Evolutionary conservation across 2,329 filamentous ascomycete genomes (phyloP).

Genomic region (Xylaria sp.): DNA sequence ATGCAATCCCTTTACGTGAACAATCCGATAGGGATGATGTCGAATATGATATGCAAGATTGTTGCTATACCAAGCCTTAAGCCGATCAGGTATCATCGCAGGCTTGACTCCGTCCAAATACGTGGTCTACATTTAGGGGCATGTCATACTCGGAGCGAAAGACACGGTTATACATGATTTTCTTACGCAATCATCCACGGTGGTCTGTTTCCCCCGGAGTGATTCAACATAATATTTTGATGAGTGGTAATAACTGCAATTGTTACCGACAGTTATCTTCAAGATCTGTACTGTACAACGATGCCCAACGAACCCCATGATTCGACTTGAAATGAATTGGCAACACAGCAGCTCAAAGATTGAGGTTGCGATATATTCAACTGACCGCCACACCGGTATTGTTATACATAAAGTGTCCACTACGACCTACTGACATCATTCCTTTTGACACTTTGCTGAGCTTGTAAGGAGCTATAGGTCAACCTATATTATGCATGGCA

Average conservation of each 20-base stretch:
- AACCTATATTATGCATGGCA: slow-evolving; percentile 29
- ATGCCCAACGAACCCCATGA: not conserved
- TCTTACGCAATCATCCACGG: not conserved
- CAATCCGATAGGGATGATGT: not conserved
- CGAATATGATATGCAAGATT: not conserved
- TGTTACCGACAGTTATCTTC: slow-evolving; percentile 8
- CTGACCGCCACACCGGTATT: slow-evolving; percentile 6
- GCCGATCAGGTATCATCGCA: slow-evolving; percentile 11
- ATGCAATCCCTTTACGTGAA: slow-evolving; percentile 16
- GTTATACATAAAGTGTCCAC: not conserved
- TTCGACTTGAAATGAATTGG: not conserved
- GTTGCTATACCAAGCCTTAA: not conserved
- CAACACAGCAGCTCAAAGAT: not conserved
- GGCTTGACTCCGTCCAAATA: slow-evolving; percentile 5
- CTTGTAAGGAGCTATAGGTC: slow-evolving; percentile 31
- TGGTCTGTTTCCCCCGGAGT: not conserved
- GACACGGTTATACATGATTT: not conserved
- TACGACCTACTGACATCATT: slow-evolving; percentile 8
- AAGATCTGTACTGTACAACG: not conserved
- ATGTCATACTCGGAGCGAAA: not conserved
- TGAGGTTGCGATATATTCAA: not conserved
- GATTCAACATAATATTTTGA: not conserved
- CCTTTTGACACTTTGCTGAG: slow-evolving; percentile 9
- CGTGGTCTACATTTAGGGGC: not conserved
- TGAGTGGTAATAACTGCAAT: slow-evolving; percentile 5